Evolutionary conservation across 345 rosid species (phyloP), one percentile per base, ranked within the genome.

Genomic region (Gossypium stocksii): DNA sequence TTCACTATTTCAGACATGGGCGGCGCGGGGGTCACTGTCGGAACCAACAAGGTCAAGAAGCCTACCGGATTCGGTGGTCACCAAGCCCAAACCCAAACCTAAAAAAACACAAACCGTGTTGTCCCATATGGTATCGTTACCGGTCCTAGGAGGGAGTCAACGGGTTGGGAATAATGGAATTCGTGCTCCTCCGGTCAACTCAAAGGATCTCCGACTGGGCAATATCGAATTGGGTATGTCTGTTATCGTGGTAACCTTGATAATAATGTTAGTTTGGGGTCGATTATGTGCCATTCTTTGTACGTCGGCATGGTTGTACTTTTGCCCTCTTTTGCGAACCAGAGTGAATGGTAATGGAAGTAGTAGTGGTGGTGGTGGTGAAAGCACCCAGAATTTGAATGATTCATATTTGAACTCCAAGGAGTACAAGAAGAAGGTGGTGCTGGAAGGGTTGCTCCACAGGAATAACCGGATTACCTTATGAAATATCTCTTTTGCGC

Each of bases 371-470:
- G 41, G 41, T 34, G 69, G 59, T 7, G 38, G 8, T 25, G 71
- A 78, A 78, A 74, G 80, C 9, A 61, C 66, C 43, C 1, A n/a
- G 19, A 61, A 29, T 16, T 8, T 19, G 13, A 61, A 57, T 23
- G 84, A 46, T 13, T 54, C 51, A 67, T 82, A 82, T 77, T 77
- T 89, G 71, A 72, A 74, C 43, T 85, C 89, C n/a, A 80, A 80
- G 72, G 89, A 85, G 66, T 77, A 82, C 25, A 87, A 87, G 77
- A 88, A 80, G 83, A 89, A 74, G 76, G 93, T 91, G 82, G 86
- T 90, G 65, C 61, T 90, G 81, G 91, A 88, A 22, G 98, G 97
- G 20, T 76, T 93, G 77, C 92, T 91, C 13, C 85, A 87, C 29
- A 88, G 97, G 70, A 81, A 77, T 59, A 88, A 77, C 72, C 83